Conservation (phyloP, 2,329 filamentous ascomycete species). For the Tetracladium maxilliforme region DNA sequence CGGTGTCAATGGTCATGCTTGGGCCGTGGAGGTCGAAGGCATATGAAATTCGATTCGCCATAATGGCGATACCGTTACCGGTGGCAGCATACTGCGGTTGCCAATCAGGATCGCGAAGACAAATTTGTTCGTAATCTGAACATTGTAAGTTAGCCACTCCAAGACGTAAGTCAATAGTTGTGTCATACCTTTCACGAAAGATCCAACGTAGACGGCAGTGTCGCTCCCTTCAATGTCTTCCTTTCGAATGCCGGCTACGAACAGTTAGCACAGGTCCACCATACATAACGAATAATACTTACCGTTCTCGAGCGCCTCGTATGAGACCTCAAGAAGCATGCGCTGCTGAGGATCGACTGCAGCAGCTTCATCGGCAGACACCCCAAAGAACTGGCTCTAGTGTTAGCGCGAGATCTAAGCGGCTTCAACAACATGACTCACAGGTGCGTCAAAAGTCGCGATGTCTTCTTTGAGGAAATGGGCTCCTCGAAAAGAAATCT, state of each 20-base stretch:
- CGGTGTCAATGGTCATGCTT: slow-evolving; percentile 42
- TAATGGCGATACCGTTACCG: slow-evolving; percentile 33
- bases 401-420: neutral
- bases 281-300: too few species aligned
- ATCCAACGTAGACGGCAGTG: slow-evolving; percentile 6
- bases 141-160: too few species aligned
- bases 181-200: slow-evolving; percentile 5
- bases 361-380: slow-evolving; percentile 2
- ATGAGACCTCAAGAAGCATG: neutral
- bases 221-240: slow-evolving; percentile 3
- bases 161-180: neutral
- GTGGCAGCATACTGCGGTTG: slow-evolving; percentile 25
- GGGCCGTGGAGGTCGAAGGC: slow-evolving; percentile 38
- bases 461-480: slow-evolving; percentile 6
- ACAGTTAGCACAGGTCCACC: too few species aligned
- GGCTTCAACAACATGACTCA: slow-evolving; percentile 4
- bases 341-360: slow-evolving; percentile 3
- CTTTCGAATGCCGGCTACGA: slow-evolving; percentile 7
- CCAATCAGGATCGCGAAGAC: slow-evolving; percentile 5
- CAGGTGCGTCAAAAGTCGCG: slow-evolving; percentile 5
- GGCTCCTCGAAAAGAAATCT: too few species aligned
- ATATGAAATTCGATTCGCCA: slow-evolving; percentile 40
- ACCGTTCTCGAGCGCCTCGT: slow-evolving; percentile 10
- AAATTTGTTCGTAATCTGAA: slow-evolving; percentile 3
- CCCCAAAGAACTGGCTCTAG: neutral